These are phyloP conservation scores for Vicia sativa DNA, from an alignment of 306 rosid species.

Conservation along the genomic window DNA sequence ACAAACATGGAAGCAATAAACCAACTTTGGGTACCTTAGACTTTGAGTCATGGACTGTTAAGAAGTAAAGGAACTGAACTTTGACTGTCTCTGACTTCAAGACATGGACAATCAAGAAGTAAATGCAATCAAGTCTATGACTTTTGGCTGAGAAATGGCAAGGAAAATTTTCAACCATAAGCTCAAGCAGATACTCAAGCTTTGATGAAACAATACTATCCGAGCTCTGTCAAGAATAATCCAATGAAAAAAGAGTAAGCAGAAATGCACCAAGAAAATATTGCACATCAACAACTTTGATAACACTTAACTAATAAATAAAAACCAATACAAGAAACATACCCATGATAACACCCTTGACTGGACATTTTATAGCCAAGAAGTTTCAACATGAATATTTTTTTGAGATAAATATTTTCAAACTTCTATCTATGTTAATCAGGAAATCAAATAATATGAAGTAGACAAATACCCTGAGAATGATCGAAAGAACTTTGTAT, in stretches of 20 bases:
- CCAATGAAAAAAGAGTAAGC: constrained; percentile 36
- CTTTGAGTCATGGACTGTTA: constrained; percentile 62
- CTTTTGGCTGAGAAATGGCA: constrained; percentile 81
- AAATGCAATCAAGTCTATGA: too few relatives aligned
- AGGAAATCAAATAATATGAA: constrained; percentile 30
- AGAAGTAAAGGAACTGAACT: constrained; percentile 60
- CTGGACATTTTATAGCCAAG: constrained; percentile 5
- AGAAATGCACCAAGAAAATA: constrained; percentile 14
- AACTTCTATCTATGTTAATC: background rate
- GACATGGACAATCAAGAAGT: too few relatives aligned
- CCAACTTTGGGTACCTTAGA: constrained; percentile 50
- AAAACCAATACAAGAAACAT: constrained; percentile 19
- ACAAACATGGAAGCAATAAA: constrained; percentile 9
- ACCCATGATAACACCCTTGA: constrained; percentile 3
- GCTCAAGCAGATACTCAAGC: constrained; percentile 54
- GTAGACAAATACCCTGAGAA: constrained; percentile 65
- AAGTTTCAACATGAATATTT: background rate
- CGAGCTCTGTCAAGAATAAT: constrained; percentile 55
- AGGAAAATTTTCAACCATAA: constrained; percentile 65
- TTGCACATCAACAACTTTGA: constrained; percentile 6
- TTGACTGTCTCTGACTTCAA: constrained; percentile 43
- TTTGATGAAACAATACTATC: constrained; percentile 59
- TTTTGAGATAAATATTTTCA: background rate
- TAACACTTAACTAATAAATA: background rate
- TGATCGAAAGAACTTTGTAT: constrained; percentile 77